Conservation (phyloP, 2,329 filamentous ascomycete genomes). For the Aspergillus ruber region DNA sequence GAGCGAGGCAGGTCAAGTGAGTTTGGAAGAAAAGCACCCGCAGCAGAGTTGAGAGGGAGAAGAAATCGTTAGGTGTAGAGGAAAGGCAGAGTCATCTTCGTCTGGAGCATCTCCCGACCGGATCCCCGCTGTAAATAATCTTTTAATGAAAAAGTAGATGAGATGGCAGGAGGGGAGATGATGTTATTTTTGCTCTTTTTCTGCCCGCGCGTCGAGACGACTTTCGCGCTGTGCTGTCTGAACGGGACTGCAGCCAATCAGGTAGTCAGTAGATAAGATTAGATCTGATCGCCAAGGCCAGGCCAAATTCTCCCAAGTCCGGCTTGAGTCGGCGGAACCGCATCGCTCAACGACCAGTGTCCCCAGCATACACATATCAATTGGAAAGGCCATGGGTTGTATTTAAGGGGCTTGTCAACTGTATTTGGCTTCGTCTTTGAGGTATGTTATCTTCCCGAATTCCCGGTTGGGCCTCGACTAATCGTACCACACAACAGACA, state of each 20-base stretch:
- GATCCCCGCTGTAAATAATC: constrained; percentile 1
- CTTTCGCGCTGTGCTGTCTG: neutral
- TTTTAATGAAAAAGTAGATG: neutral
- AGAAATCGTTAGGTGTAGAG: constrained; percentile 14
- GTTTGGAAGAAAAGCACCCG: constrained; percentile 3
- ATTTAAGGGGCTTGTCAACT: neutral
- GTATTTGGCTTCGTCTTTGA: neutral
- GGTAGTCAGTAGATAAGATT: constrained; percentile 30
- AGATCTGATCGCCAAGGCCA: constrained; percentile 29
- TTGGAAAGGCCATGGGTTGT: constrained; percentile 6
- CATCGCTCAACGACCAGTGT: neutral
- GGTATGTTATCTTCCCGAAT: neutral
- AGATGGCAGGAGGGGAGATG: constrained; percentile 4
- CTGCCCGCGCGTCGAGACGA: constrained; percentile 4
- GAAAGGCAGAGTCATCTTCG: constrained; percentile 15
- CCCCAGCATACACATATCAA: constrained; percentile 3
- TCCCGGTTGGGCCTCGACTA: neutral
- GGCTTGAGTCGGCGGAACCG: too few relatives aligned
- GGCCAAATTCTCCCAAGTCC: constrained; percentile 11
- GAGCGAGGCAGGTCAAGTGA: constrained; percentile 5
- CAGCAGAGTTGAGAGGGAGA: neutral
- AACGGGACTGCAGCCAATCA: constrained; percentile 21
- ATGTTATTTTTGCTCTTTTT: neutral
- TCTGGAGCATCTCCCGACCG: constrained; percentile 1
- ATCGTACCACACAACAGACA: too few relatives aligned